Base-by-base conservation (phyloP, 164 flowering plant species). In the Vitis amurensis region DNA sequence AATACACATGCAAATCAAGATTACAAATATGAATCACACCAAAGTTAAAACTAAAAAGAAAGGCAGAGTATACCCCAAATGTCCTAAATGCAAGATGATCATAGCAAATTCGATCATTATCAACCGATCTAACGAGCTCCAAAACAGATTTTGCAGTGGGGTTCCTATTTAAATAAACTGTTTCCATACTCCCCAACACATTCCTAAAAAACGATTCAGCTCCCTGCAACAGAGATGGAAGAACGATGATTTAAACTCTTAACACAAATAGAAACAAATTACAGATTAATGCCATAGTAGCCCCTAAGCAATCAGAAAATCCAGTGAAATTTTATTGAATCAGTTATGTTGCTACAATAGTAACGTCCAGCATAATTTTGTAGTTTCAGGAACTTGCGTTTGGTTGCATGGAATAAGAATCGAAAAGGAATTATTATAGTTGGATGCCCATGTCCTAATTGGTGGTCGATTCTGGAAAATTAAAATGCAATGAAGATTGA, bases 21-120 rank as follows among this genome's bases (percentile, higher is more conserved):
- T n/a, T 9, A 19, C 16, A 52, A 48, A 3, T 17, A 30, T 37
- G 44, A 51, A 14, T 62, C 11, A 50, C 44, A n/a, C 9, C 29
- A 23, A 48, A 48, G 17, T 9, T 23, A 10, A 58, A 68, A 53
- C 55, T 0, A 49, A 59, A 59, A 16, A 1, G 0, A 66, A 3
- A 27, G 67, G 58, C 11, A 53, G 13, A 52, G 5, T 5, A 65
- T 84, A 94, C 96, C 89, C 95, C 95, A 71, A 93, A 92, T 13
- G 99, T 90, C 62, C 98, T 81, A 74, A 88, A 95, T 52, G 97
- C 97, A 64, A 93, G 53, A 81, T 92, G 98, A 82, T 93, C 99
- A 79, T 93, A 91, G 81, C 85, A 88, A 73, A 92, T 83, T 37
- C 55, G 77, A 61, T 84, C 86, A 48, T 67, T 80, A 50, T 80